A percentile compares a stretch with the other conserved stretches of the same genome.
Conservation (phyloP, 2,329 filamentous ascomycete species). For the Aspergillus pseudoglaucus region DNA sequence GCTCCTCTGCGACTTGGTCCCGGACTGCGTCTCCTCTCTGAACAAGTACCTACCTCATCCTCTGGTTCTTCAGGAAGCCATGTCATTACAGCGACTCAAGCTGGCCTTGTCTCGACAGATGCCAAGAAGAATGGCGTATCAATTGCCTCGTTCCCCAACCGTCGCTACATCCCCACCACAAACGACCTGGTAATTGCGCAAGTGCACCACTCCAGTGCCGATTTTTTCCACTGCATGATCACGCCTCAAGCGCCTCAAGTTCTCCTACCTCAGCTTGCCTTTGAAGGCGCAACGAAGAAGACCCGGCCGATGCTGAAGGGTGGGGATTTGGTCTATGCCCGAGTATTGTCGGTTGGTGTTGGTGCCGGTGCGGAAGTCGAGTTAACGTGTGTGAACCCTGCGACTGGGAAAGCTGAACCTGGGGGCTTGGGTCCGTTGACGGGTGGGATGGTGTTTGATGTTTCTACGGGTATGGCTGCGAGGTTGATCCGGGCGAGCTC, state of each 20-base stretch:
- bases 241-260: constrained; percentile 58
- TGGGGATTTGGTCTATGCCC: constrained; percentile 81
- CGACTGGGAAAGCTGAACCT: constrained; percentile 78
- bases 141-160: constrained; percentile 30
- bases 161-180: constrained; percentile 68
- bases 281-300: constrained; percentile 88
- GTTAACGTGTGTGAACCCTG: constrained; percentile 78
- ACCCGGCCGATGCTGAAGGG: constrained; percentile 70
- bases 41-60: constrained; percentile 62
- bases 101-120: constrained; percentile 33
- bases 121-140: constrained; percentile 33
- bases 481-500: constrained; percentile 52
- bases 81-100: constrained; percentile 28
- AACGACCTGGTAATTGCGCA: constrained; percentile 86
- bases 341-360: constrained; percentile 68
- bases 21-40: constrained; percentile 73
- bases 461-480: constrained; percentile 76
- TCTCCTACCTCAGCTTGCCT: constrained; percentile 78
- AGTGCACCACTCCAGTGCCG: constrained; percentile 66
- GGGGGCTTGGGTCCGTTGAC: constrained; percentile 79
- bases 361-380: constrained; percentile 83
- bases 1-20: constrained; percentile 72
- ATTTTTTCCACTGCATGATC: constrained; percentile 74
- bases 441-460: constrained; percentile 77
- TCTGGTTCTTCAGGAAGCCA: constrained; percentile 49